Evolutionary conservation across 495 filamentous ascomycete species (phyloP), one percentile per base, ranked within the genome.

Genomic region (Lasiosphaeria ovina): DNA sequence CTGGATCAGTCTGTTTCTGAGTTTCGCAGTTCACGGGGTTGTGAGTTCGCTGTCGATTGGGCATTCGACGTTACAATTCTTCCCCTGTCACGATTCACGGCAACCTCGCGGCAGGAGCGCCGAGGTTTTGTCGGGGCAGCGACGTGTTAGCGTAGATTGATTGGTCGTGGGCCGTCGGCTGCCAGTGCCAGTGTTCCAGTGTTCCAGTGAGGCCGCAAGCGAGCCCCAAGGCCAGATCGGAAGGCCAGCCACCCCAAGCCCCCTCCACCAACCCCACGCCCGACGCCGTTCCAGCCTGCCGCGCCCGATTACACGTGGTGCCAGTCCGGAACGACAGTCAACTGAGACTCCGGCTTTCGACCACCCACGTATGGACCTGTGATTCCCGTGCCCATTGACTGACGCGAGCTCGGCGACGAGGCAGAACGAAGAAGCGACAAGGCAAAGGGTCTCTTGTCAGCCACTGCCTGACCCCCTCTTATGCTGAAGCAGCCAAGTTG

Each of bases 261-360:
- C 6, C 24, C 31, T 12, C 52, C 31, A 32, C 52, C 56, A 64
- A 64, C 64, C 69, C 69, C 69, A 67, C 64, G 62, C 64, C 62
- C 54, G 51, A 62, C 59, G 14, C 40, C 51, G 60, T 56, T 45
- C 54, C 59, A 54, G 44, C 55, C 42, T 53, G 61, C 57, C 57
- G 62, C 65, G 65, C 69, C 66, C 67, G 62, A 72, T 66, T 69
- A 73, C 71, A 73, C 71, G 71, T 73, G 71, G 71, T 73, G 63
- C 71, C 71, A 73, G 70, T 73, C 62, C 66, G 35, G 69, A 54
- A 62, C 55, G 35, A 63, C 56, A 11, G 53, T 54, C 17, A 57
- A 51, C 54, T 65, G 36, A 57, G 60, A 59, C 59, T 60, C 51
- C 58, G 33, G 58, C 47, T 58, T 36, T 60, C 60, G 51, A 64